Conservation (phyloP, 1,284 basidiomycete species). For the Irpex sp. region DNA sequence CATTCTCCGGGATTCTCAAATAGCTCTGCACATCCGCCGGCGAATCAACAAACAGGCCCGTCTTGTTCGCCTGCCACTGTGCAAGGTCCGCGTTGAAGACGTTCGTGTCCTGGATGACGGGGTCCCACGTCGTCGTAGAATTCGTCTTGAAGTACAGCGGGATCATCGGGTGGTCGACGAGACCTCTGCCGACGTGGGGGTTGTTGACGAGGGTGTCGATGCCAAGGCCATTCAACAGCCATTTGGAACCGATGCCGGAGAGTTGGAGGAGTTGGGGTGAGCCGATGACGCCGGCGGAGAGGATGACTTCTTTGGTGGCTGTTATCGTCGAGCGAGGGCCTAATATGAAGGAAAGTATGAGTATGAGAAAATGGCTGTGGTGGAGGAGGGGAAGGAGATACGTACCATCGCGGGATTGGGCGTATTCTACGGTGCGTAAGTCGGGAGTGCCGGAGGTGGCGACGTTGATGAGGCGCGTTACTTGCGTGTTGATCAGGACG, state of each 20-base stretch:
- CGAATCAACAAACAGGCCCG: slow-evolving; percentile 18
- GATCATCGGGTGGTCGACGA: slow-evolving; percentile 34
- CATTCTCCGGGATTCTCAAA: slow-evolving; percentile 20
- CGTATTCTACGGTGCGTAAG: slow-evolving; percentile 32
- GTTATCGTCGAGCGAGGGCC: slow-evolving; percentile 10
- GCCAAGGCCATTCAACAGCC: slow-evolving; percentile 13
- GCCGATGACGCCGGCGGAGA: slow-evolving; percentile 15
- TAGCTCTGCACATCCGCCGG: slow-evolving; percentile 21
- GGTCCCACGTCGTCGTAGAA: slow-evolving; percentile 21
- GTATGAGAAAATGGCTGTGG: too few species aligned
- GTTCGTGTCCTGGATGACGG: slow-evolving; percentile 18
- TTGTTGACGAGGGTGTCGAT: slow-evolving; percentile 29
- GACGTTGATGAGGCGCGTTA: slow-evolving; percentile 32
- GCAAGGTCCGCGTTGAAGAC: slow-evolving; percentile 14
- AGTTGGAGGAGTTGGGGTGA: slow-evolving; percentile 15
- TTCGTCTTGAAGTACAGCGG: slow-evolving; percentile 20
- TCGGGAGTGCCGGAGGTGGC: slow-evolving; percentile 16
- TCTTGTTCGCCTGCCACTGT: slow-evolving; percentile 25
- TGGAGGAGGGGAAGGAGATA: not conserved
- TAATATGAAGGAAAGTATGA: not conserved
- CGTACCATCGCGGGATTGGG: slow-evolving; percentile 19
- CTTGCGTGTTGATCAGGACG: slow-evolving; percentile 38
- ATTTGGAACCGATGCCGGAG: slow-evolving; percentile 17
- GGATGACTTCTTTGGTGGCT: slow-evolving; percentile 11
- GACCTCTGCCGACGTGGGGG: slow-evolving; percentile 28